Conservation (phyloP, 1,139 yeast genomes). For the Protomyces pachydermus region DNA sequence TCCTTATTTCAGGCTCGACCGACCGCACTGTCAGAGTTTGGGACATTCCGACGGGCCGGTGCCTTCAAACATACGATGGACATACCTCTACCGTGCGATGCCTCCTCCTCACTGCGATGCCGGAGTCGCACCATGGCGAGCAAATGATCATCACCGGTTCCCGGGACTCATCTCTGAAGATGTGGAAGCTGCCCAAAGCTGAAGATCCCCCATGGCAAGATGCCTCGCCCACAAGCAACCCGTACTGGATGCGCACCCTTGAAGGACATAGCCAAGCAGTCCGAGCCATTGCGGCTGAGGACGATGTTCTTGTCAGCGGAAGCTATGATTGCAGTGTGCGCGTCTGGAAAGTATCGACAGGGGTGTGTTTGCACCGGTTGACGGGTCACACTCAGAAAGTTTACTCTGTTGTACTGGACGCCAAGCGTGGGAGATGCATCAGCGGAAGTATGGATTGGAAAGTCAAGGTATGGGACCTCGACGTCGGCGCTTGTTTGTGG, state of each 20-base stretch:
- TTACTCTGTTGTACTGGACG: slow-evolving; percentile 79
- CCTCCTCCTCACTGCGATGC: slow-evolving; percentile 72
- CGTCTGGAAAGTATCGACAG: slow-evolving; percentile 82
- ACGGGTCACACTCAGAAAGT: slow-evolving; percentile 83
- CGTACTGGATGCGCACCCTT: slow-evolving; percentile 68
- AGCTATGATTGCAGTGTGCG: slow-evolving; percentile 87
- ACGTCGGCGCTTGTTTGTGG: slow-evolving; percentile 61
- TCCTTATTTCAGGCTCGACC: slow-evolving; percentile 83
- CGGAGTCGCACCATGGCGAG: slow-evolving; percentile 46
- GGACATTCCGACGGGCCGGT: slow-evolving; percentile 69
- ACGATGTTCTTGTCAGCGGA: slow-evolving; percentile 79
- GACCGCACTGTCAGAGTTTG: slow-evolving; percentile 88
- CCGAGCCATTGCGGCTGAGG: slow-evolving; percentile 80
- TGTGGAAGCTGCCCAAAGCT: slow-evolving; percentile 73
- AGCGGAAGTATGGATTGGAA: slow-evolving; percentile 91
- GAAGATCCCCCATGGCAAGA: slow-evolving; percentile 38
- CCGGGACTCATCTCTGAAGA: slow-evolving; percentile 79
- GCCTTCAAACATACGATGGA: slow-evolving; percentile 86
- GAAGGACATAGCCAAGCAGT: slow-evolving; percentile 85
- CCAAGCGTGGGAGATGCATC: slow-evolving; percentile 68
- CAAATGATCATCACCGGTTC: slow-evolving; percentile 81
- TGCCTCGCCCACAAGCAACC: slow-evolving; percentile 46
- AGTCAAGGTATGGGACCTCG: slow-evolving; percentile 84
- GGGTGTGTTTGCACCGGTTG: slow-evolving; percentile 65
- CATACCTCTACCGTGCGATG: slow-evolving; percentile 92